These are phyloP conservation scores for Iodosphaeria phyllophila DNA, from an alignment of 2,329 filamentous ascomycete species.

Conservation along the genomic window DNA sequence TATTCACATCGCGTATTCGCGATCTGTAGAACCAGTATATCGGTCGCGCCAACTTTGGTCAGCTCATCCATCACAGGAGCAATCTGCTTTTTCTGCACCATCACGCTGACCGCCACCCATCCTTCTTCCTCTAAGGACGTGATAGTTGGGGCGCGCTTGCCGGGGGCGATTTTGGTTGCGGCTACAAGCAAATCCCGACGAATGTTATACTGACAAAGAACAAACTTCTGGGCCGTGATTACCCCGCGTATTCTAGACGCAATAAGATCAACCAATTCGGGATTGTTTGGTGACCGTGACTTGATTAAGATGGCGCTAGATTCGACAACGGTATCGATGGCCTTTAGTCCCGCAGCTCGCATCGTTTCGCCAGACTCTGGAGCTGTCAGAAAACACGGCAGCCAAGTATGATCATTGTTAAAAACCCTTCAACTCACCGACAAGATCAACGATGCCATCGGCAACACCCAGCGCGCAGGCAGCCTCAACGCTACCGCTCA, in stretches of 20 bases:
- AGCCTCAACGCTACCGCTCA: slow-evolving; percentile 93
- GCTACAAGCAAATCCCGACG: slow-evolving; percentile 46
- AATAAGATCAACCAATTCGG: slow-evolving; percentile 66
- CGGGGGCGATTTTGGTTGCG: slow-evolving; percentile 68
- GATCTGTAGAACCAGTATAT: slow-evolving; percentile 73
- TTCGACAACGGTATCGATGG: slow-evolving; percentile 83
- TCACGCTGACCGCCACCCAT: slow-evolving; percentile 87
- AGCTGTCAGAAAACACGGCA: not conserved
- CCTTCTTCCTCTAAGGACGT: slow-evolving; percentile 74
- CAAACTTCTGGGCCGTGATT: slow-evolving; percentile 84
- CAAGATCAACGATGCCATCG: slow-evolving; percentile 92
- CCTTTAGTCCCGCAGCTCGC: slow-evolving; percentile 82
- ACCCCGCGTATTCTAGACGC: slow-evolving; percentile 77
- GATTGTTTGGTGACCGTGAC: slow-evolving; percentile 66
- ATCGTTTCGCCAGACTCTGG: slow-evolving; percentile 95
- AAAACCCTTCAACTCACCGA: slow-evolving; percentile 43
- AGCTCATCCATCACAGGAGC: slow-evolving; percentile 77
- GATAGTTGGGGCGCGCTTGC: slow-evolving; percentile 82
- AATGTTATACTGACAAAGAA: slow-evolving; percentile 94
- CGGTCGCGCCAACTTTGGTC: slow-evolving; percentile 55
- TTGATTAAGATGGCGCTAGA: slow-evolving; percentile 84
- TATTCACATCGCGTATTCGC: slow-evolving; percentile 36
- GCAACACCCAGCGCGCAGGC: slow-evolving; percentile 90
- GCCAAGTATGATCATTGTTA: not conserved
- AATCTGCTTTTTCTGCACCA: slow-evolving; percentile 80